Percentiles rank a stretch among this genome's conserved stretches.
phyloP scores from a whole-genome alignment of 768 basidiomycete species.

The Lactarius psammicola region DNA sequence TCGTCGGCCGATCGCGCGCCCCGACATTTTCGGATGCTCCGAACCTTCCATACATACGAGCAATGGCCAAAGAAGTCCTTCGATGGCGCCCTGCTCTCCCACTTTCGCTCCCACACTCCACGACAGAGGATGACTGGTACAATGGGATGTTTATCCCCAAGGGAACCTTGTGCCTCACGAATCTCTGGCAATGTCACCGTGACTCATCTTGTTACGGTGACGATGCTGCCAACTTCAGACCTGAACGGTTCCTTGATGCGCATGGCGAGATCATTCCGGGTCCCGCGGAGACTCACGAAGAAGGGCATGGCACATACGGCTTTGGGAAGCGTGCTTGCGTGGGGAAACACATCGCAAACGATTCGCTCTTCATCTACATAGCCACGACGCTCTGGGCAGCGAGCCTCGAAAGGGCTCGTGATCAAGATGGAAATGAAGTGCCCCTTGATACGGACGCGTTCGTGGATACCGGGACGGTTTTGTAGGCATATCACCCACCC shows the following conservation, averaged over 20 bases:
- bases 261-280: slow-evolving; percentile 1
- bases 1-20: slow-evolving; percentile 20
- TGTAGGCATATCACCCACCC: slow-evolving; percentile 6
- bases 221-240: slow-evolving; percentile 28
- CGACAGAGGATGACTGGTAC: slow-evolving; percentile 35
- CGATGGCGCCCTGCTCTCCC: slow-evolving; percentile 12
- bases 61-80: slow-evolving; percentile 10
- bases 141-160: slow-evolving; percentile 36
- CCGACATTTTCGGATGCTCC: slow-evolving; percentile 24
- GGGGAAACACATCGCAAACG: slow-evolving; percentile 27
- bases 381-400: slow-evolving; percentile 29
- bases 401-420: slow-evolving; percentile 18
- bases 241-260: slow-evolving; percentile 27
- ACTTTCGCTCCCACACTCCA: slow-evolving; percentile 1
- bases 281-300: slow-evolving; percentile 16
- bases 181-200: slow-evolving; percentile 24
- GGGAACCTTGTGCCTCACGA: slow-evolving; percentile 37
- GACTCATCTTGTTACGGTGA: slow-evolving; percentile 20
- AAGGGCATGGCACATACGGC: slow-evolving; percentile 25
- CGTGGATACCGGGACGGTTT: slow-evolving; percentile 12
- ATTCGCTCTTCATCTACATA: slow-evolving; percentile 28
- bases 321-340: slow-evolving; percentile 30
- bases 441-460: slow-evolving; percentile 2
- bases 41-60: slow-evolving; percentile 19
- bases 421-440: slow-evolving; percentile 19